phyloP scores from a whole-genome alignment of 2,329 filamentous ascomycete genomes.

The Penicillium janthinellum region DNA sequence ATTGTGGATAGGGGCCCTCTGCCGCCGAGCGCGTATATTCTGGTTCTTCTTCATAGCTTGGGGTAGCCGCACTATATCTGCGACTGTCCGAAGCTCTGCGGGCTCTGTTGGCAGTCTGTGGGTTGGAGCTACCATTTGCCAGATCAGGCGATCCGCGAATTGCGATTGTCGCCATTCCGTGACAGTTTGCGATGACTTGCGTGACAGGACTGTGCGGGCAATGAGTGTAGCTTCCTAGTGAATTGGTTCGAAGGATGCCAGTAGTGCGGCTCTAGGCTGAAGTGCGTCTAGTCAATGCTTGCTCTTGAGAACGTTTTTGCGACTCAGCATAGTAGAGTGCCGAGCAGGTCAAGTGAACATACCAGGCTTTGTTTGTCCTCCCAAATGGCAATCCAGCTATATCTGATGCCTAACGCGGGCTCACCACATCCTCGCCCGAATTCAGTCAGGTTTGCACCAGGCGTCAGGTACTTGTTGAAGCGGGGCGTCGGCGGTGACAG shows the following conservation, averaged over 20 bases:
- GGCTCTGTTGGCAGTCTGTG: slow-evolving; percentile 12
- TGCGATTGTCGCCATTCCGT: slow-evolving; percentile 18
- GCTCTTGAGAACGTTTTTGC: slow-evolving; percentile 8
- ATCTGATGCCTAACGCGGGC: slow-evolving; percentile 21
- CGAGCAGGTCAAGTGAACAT: slow-evolving; percentile 3
- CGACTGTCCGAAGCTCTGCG: slow-evolving; percentile 11
- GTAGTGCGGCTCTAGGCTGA: slow-evolving; percentile 11
- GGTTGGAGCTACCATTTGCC: slow-evolving; percentile 19
- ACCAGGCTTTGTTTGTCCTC: slow-evolving; percentile 4
- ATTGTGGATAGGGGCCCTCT: background rate
- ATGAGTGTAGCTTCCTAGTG: background rate
- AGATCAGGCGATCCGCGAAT: slow-evolving; percentile 23
- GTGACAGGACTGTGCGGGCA: background rate
- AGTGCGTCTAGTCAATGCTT: slow-evolving; percentile 15
- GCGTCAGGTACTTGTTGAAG: slow-evolving; percentile 3
- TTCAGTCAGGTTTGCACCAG: slow-evolving; percentile 9
- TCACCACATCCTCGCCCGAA: slow-evolving; percentile 20
- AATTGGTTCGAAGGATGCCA: slow-evolving; percentile 6
- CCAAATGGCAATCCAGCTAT: slow-evolving; percentile 7
- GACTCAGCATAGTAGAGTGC: background rate
- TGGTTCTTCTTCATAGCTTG: slow-evolving; percentile 9
- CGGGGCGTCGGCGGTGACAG: slow-evolving; percentile 8
- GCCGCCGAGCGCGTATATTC: background rate
- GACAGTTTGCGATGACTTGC: background rate
- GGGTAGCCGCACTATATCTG: slow-evolving; percentile 8